phyloP scores from a whole-genome alignment of 345 rosid genomes.

The Pistacia vera region DNA sequence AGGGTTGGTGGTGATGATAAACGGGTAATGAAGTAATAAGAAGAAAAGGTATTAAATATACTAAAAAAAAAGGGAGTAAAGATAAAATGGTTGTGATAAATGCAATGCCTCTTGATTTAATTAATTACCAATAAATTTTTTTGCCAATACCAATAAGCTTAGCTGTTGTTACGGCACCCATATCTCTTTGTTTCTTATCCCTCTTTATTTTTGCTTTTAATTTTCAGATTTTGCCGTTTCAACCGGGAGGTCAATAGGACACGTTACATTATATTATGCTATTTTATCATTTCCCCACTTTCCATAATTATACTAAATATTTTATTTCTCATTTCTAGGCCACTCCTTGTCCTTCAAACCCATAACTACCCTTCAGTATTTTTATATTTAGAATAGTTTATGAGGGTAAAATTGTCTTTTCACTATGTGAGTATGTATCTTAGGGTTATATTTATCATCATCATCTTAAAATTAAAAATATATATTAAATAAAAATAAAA shows the following conservation, averaged over 20 bases:
- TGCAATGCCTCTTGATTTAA: background rate
- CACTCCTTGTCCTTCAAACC: background rate
- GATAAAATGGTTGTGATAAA: background rate
- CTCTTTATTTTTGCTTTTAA: background rate
- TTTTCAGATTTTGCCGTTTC: constrained; percentile 37
- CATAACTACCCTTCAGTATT: constrained; percentile 7
- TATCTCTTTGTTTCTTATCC: constrained; percentile 15
- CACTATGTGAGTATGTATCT: background rate
- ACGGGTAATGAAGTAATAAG: no score
- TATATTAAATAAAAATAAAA: background rate
- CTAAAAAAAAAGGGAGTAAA: no score
- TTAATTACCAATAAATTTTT: background rate
- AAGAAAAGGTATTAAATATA: no score
- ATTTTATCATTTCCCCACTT: no score
- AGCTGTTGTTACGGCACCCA: constrained; percentile 36
- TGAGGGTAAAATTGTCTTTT: constrained; percentile 14
- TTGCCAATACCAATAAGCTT: no score
- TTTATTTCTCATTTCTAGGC: background rate
- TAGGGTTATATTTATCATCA: no score
- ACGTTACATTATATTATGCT: constrained; percentile 11
- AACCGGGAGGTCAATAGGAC: constrained; percentile 31
- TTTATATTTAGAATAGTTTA: background rate
- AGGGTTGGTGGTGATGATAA: no score
- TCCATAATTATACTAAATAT: no score
- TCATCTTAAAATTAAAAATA: constrained; percentile 3